Evolutionary conservation across 2,329 filamentous ascomycete species (phyloP).

Genomic region (Neodidymelliopsis sp.): DNA sequence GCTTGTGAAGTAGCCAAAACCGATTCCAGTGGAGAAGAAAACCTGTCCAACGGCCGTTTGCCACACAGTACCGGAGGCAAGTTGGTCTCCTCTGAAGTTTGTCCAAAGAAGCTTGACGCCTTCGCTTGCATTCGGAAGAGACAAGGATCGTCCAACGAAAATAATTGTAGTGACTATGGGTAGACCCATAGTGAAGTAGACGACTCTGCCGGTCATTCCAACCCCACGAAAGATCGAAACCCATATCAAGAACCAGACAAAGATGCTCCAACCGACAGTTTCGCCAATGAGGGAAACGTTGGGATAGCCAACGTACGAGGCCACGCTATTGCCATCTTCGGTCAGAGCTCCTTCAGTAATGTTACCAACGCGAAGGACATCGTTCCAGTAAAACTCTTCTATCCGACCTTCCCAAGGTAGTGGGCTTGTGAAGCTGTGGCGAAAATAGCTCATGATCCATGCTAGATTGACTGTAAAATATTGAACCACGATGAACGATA

Average conservation of each 20-base stretch:
- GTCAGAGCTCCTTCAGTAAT: constrained; percentile 44
- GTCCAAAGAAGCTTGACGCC: constrained; percentile 61
- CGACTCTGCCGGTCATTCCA: constrained; percentile 64
- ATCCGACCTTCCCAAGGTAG: constrained; percentile 62
- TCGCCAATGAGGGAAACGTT: constrained; percentile 60
- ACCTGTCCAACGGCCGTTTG: constrained; percentile 68
- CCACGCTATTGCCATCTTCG: constrained; percentile 51
- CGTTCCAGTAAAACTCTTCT: constrained; percentile 60
- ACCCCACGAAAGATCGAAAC: constrained; percentile 67
- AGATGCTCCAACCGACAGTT: constrained; percentile 65
- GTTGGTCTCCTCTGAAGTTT: constrained; percentile 59
- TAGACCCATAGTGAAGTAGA: constrained; percentile 69
- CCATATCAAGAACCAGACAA: constrained; percentile 68
- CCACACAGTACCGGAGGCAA: constrained; percentile 63
- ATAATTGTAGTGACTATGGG: constrained; percentile 65
- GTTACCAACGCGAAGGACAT: constrained; percentile 60
- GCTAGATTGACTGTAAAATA: constrained; percentile 66
- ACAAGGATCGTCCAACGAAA: constrained; percentile 62
- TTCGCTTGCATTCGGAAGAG: constrained; percentile 61
- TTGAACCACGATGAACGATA: constrained; percentile 61
- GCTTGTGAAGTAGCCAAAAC: constrained; percentile 64
- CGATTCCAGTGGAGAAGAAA: constrained; percentile 67
- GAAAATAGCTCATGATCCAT: constrained; percentile 68
- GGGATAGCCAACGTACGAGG: constrained; percentile 58
- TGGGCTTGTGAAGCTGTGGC: constrained; percentile 62